Base-by-base conservation (phyloP, 495 filamentous ascomycete genomes). In the Aspergillus coremiiformis region DNA sequence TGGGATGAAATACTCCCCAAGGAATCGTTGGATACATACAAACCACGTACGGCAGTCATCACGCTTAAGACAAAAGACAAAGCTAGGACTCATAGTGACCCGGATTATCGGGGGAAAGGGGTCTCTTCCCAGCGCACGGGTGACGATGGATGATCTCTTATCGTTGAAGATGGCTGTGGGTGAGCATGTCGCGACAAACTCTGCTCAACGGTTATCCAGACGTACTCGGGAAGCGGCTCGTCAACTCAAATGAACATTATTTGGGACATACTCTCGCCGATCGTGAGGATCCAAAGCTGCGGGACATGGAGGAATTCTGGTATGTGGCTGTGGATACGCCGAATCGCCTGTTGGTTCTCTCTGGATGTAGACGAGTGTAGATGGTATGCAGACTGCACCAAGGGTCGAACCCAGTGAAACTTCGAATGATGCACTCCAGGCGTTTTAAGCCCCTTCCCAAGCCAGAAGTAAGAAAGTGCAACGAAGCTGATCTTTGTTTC, bases 351-450 rank as follows among this genome's bases (percentile, higher is more conserved):
- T n/a, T 54, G 45, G 29, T 54, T 35, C 29, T 54, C 52, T 0
- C 52, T 33, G 19, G 26, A 11, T 21, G 44, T 54, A 19, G 52
- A 54, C 2, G 52, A 54, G 14, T 54, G 45, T 6, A 54, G 52
- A 44, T 54, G 52, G 39, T 54, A 54, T 27, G 35, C 52, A 8
- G 52, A 54, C 30, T 54, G 52, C 3, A 54, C 52, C 45, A 54
- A 23, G 0, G 52, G 45, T 21, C 44, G 52, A 33, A 49, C 46
- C 52, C 52, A 54, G 14, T 54, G 52, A 8, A 37, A n/a, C 23
- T 49, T 54, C 1, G 45, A 26, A 24, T 45, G 14, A 33, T 43
- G 22, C 26, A 10, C 23, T 17, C 20, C 11, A 14, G 23, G 19
- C 17, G 20, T 27, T 12, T 39, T 15, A 24, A 27, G 8, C 8